Conservation (phyloP, 1,284 basidiomycete species). For the Fomitiporia mediterranea region DNA sequence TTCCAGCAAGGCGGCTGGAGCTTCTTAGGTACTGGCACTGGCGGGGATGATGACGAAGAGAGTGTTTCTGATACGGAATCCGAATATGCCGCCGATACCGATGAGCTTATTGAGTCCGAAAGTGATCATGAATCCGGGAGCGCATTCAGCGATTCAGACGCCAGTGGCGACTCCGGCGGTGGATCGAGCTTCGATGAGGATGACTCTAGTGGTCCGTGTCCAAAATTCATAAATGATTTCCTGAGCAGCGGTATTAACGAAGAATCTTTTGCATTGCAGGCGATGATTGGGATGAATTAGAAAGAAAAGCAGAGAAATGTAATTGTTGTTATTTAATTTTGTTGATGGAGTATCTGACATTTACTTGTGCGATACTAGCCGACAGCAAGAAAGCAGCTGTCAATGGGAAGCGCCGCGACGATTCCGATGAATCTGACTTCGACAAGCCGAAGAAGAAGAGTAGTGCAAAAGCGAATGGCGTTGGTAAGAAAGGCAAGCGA, state of each 20-base stretch:
- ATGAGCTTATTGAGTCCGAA: slow-evolving; percentile 46
- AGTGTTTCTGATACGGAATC: slow-evolving; percentile 72
- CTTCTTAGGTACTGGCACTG: slow-evolving; percentile 75
- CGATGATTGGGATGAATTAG: slow-evolving; percentile 94
- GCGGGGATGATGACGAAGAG: slow-evolving; percentile 69
- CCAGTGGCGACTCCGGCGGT: slow-evolving; percentile 61
- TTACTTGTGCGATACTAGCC: slow-evolving; percentile 37
- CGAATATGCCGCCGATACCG: slow-evolving; percentile 70
- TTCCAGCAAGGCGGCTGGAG: slow-evolving; percentile 95
- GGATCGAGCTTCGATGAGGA: slow-evolving; percentile 65
- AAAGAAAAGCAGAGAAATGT: slow-evolving; percentile 86
- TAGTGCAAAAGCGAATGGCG: slow-evolving; percentile 35
- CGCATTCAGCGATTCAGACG: slow-evolving; percentile 56
- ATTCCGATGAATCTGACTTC: slow-evolving; percentile 60
- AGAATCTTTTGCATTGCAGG: slow-evolving; percentile 35
- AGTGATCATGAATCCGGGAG: slow-evolving; percentile 55
- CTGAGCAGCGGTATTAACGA: no score
- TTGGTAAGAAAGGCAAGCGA: slow-evolving; percentile 37
- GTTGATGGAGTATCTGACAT: slow-evolving; percentile 8
- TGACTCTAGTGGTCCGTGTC: slow-evolving; percentile 56
- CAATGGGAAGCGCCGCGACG: slow-evolving; percentile 44
- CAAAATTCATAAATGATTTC: not conserved
- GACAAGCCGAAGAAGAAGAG: slow-evolving; percentile 66
- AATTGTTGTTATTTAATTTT: slow-evolving; percentile 24
- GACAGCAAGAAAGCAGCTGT: slow-evolving; percentile 60